Evolutionary conservation across 164 flowering plant species (phyloP), one percentile per base, ranked within the genome.

Genomic region (Vitis cinerea): DNA sequence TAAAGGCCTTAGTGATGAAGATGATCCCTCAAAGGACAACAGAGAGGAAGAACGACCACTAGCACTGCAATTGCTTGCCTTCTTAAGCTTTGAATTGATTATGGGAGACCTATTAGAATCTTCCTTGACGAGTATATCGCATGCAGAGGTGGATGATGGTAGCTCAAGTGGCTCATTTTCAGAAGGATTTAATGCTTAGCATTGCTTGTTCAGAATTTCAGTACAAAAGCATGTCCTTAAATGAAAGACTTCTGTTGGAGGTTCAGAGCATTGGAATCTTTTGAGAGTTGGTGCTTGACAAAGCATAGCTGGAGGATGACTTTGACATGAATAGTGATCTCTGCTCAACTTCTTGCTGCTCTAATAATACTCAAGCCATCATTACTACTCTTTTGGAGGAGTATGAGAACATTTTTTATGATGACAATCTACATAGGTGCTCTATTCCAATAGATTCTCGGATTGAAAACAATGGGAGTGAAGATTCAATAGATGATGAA

Each of bases 11-110:
- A 30, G 53, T 62, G 75, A 76, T 53, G 77, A 69, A 13, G 77
- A 68, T 67, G 78, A 63, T 50, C 64, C 61, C 58, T 54, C 72
- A 19, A 16, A 1, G 30, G 58, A 61, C 29, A 15, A 44, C 13
- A 62, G 15, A 51, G 87, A 83, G 49, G 85, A 83, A 51, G 89
- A 79, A 94, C 98, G 56, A 94, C 97, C 31, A 92, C 97, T 44
- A 97, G 98, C 69, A 94, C 98, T 59, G 97, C 92, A 48, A 94
- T 94, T 71, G 98, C 98, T 56, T 92, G 98, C 84, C 97, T 94
- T 69, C 70, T 94, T 63, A 94, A 88, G 77, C 90, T 89, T 53
- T 80, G 98, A 61, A 87, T 90, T 37, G 92, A 90, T 72, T 75
- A 85, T 77, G 97, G 98, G 63, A 87, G 90, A 73, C 98, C 97